Evolutionary conservation across 495 filamentous ascomycete species (phyloP), one percentile per base, ranked within the genome.

Genomic region (Penicillium steckii): DNA sequence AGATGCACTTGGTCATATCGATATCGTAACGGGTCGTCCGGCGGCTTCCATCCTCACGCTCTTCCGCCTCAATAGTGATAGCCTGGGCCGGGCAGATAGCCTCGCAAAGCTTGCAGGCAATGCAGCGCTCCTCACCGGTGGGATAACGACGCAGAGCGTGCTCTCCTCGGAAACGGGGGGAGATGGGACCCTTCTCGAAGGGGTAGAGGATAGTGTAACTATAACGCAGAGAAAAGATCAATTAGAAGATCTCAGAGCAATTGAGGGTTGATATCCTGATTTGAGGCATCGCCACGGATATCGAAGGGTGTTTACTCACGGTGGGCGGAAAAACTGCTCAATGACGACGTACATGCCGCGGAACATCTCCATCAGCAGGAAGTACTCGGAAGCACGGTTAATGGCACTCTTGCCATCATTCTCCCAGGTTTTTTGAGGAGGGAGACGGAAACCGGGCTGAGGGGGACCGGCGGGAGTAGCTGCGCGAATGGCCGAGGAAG

Each of bases 1-100:
- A 98, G 69, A 98, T 98, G 75, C 94, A 98, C 80, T 98, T 98
- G 67, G 94, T 97, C 94, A 98, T 98, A 79, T 98, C 94, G 70
- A 98, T 96, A 75, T 98, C 94, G 75, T 98, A 98, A 66, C 92
- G 84, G 45, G 93, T 96, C 42, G 94, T 98, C 62, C 94, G 83
- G 65, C 94, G 82, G 60, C 89, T 94, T 38, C 94, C 94, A 64
- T 98, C 94, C 64, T 86, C 89, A 72, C 94, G 91, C 76, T 98
- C 94, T 66, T 98, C 94, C 41, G 94, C 95, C 76, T 98, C 94
- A 62, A 98, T 98, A 19, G 93, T 97, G 68, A 97, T 98, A 59
- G 91, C 91, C 73, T 91, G 85, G 19, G 94, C 94, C 10, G 94
- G 94, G 80, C 94, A 98, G 70, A 98, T 86, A 54, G 95, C 94